These are phyloP conservation scores for Phascolomyces articulosus DNA, from an alignment of 371 early-diverging fungal species.

Conservation along the genomic window DNA sequence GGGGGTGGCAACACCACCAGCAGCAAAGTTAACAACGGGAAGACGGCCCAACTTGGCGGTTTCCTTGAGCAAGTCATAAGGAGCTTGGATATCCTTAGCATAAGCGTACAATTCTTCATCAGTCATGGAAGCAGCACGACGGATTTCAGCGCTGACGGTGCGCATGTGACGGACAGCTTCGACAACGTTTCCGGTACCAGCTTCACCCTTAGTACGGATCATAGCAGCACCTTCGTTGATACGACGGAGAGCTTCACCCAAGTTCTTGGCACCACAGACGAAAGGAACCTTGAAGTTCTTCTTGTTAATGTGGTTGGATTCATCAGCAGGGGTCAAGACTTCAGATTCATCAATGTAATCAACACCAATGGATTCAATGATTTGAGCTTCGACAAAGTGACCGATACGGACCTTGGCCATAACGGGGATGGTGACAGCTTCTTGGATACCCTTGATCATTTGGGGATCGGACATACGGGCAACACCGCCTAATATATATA, in stretches of 20 bases:
- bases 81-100: constrained; percentile 94
- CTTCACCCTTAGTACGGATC: constrained; percentile 98
- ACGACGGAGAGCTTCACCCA: constrained; percentile 96
- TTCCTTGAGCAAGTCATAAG: constrained; percentile 87
- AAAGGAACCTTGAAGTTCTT: constrained; percentile 91
- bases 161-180: constrained; percentile 96
- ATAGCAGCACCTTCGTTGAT: constrained; percentile 97
- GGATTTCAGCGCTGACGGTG: constrained; percentile 84
- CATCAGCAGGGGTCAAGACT: constrained; percentile 96
- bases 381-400: constrained; percentile 98
- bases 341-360: constrained; percentile 98
- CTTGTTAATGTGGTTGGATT: constrained; percentile 93
- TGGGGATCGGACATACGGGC: constrained; percentile 98
- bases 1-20: constrained; percentile 96
- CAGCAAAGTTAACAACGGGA: constrained; percentile 98
- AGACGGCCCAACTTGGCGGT: constrained; percentile 88
- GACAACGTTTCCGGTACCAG: constrained; percentile 96
- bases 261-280: constrained; percentile 95
- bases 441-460: constrained; percentile 96
- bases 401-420: constrained; percentile 99
- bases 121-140: constrained; percentile 71
- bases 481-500: constrained; percentile 78
- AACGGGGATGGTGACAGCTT: constrained; percentile 96
- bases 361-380: constrained; percentile 88
- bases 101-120: constrained; percentile 81